phyloP scores from a whole-genome alignment of 1,284 basidiomycete genomes.

The Papiliotrema terrestris region DNA sequence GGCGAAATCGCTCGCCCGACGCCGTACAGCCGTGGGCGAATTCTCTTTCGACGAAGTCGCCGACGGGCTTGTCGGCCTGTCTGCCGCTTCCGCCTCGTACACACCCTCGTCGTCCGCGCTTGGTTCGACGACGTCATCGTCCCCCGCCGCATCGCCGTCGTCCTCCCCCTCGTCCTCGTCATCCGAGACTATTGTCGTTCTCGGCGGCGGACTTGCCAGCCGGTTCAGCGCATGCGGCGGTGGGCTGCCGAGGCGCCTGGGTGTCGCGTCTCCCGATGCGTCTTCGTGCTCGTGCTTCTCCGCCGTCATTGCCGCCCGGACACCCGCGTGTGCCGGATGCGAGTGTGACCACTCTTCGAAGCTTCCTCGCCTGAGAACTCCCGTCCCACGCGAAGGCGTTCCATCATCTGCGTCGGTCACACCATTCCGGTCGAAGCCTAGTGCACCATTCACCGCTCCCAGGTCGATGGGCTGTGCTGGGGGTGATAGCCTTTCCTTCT shows the following conservation, averaged over 20 bases:
- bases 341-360: not conserved
- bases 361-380: not conserved
- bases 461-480: not conserved
- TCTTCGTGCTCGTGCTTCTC: too few relatives aligned
- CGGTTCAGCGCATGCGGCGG: not conserved
- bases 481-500: not conserved
- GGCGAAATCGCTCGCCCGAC: not conserved
- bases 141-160: not conserved
- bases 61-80: not conserved
- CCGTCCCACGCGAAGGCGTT: not conserved
- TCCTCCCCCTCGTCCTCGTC: not conserved
- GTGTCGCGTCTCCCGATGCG: conserved; percentile 11
- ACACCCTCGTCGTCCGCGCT: too few relatives aligned
- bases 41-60: not conserved
- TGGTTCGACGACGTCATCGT: not conserved
- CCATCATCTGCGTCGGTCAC: not conserved
- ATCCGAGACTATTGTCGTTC: not conserved
- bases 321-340: not conserved
- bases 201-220: conserved; percentile 12
- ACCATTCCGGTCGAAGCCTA: not conserved
- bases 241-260: conserved; percentile 9
- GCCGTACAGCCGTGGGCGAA: not conserved
- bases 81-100: too few relatives aligned
- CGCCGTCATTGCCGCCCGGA: conserved; percentile 2
- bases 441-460: not conserved